Conservation (phyloP, 805 yeast genomes). For the Candida golubevii region DNA sequence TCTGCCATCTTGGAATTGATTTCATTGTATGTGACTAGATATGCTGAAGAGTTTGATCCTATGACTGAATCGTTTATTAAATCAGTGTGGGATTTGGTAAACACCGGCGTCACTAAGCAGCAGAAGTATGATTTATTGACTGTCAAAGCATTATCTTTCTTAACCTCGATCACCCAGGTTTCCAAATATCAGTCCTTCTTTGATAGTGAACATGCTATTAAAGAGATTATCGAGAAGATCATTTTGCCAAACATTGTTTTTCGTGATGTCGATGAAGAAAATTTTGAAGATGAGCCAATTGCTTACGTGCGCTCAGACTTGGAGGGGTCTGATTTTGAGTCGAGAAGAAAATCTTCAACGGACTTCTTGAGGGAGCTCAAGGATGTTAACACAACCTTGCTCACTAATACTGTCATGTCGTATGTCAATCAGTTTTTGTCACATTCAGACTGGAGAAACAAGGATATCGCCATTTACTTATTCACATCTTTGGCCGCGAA, state of each 20-base stretch:
- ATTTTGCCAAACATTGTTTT: conserved; percentile 84
- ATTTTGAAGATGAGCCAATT: conserved; percentile 95
- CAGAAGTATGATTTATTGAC: conserved; percentile 82
- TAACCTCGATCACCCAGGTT: conserved; percentile 75
- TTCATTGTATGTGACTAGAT: conserved; percentile 81
- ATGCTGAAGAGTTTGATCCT: conserved; percentile 86
- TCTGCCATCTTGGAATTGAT: conserved; percentile 81
- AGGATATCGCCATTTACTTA: conserved; percentile 81
- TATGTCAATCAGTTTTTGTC: conserved; percentile 67
- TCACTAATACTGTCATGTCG: conserved; percentile 68
- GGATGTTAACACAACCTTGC: conserved; percentile 65
- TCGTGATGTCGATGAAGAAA: conserved; percentile 84
- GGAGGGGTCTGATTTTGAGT: conserved; percentile 92
- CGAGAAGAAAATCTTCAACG: conserved; percentile 89
- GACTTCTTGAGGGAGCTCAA: conserved; percentile 86
- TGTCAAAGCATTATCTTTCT: conserved; percentile 71
- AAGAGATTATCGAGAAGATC: conserved; percentile 75
- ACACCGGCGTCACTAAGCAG: conserved; percentile 54
- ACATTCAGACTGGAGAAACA: conserved; percentile 68
- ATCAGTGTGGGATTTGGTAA: conserved; percentile 73
- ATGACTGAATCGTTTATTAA: conserved; percentile 74
- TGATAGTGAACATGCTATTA: conserved; percentile 49
- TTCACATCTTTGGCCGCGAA: conserved; percentile 89
- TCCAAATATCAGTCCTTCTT: conserved; percentile 59
- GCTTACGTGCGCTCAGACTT: conserved; percentile 88